Evolutionary conservation across 331 rosid genomes (phyloP), one percentile per base, ranked within the genome.

Genomic region (Saraca asoca): DNA sequence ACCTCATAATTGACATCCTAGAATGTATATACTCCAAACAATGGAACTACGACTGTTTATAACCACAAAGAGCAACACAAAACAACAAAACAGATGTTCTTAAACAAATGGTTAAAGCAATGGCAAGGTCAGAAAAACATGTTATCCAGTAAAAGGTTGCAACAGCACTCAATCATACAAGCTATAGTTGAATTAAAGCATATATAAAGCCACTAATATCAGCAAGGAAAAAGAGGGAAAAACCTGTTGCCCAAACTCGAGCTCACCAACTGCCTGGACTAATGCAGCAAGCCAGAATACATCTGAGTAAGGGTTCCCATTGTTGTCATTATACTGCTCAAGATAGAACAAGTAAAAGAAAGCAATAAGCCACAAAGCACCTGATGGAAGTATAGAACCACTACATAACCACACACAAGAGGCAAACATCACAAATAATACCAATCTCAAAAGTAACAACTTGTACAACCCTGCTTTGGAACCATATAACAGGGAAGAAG

Each of bases 161-260:
- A 35, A 15, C 5, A 13, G 51, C 8, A 44, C 14, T 44, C 15
- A 8, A 44, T 12, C 50, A 44, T 7, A 10, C 43, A 39, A 39
- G 11, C 43, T 39, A 39, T 39, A 5, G 45, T 29, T 15, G 12
- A 20, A 77, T 50, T 48, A 54, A 24, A 39, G 44, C 66, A 50
- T 8, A 62, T 53, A 59, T 7, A 37, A 11, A 61, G 61, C 13
- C 42, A 50, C 19, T 24, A 62, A 12, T 74, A 69, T 19, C 51
- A 34, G 74, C 11, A 19, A 70, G 34, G 35, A 62, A 69, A 43
- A 64, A 71, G 14, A 12, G 75, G 33, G 51, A 80, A 69, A 66
- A 64, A 93, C 98, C 96, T 90, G 98, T 74, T 90, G 91, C 79
- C 96, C 97, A 60, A 90, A 90, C 79, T 90, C 98, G 54, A 93